A percentile compares a stretch with the other conserved stretches of the same genome.
These are phyloP conservation scores for Passiflora organensis DNA, from an alignment of 345 rosid species.

Conservation along the genomic window DNA sequence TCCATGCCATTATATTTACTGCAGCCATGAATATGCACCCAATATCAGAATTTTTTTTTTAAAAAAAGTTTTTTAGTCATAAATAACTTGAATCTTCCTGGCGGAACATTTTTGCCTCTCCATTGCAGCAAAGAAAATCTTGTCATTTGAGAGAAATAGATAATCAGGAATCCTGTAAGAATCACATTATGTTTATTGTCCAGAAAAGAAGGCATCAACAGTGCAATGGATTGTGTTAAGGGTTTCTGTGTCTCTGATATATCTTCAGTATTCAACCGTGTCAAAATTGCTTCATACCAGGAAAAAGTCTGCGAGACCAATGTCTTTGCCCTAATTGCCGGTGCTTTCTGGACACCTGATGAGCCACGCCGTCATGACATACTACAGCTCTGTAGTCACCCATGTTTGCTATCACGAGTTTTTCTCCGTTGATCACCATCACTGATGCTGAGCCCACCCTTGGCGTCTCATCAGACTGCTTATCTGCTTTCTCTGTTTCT, in stretches of 20 bases:
- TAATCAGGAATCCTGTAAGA: too few relatives aligned
- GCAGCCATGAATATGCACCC: neutral
- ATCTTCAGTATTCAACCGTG: neutral
- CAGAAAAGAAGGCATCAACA: too few relatives aligned
- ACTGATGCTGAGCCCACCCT: slow-evolving; percentile 48
- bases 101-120: too few relatives aligned
- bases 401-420: slow-evolving; percentile 54
- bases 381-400: slow-evolving; percentile 55
- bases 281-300: slow-evolving; percentile 25
- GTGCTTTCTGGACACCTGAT: slow-evolving; percentile 36
- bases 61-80: too few relatives aligned
- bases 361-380: slow-evolving; percentile 60
- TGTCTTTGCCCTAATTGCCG: slow-evolving; percentile 25
- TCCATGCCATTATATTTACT: slow-evolving; percentile 31
- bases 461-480: slow-evolving; percentile 29
- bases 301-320: slow-evolving; percentile 44
- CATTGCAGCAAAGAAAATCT: too few relatives aligned
- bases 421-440: slow-evolving; percentile 61
- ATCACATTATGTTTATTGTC: too few relatives aligned
- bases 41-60: too few relatives aligned
- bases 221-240: too few relatives aligned
- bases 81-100: too few relatives aligned
- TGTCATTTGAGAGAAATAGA: too few relatives aligned
- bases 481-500: slow-evolving; percentile 30
- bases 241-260: too few relatives aligned